Base-by-base conservation (phyloP, 2,329 filamentous ascomycete species). In the Clarireedia hainanense region DNA sequence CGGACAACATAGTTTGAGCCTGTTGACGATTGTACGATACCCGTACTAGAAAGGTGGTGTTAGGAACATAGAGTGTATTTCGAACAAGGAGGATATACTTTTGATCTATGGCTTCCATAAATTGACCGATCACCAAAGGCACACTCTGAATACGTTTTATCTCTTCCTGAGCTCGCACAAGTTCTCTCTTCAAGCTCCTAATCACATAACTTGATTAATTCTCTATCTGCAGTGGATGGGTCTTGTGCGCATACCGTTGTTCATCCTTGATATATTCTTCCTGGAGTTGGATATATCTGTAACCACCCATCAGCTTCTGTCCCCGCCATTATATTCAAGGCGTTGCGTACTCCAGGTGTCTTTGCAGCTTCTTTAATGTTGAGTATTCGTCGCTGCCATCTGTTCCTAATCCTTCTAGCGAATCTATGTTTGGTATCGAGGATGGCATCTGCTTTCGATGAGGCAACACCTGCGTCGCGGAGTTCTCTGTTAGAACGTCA, bases 241-340 rank as follows among this genome's bases (percentile, higher is more conserved):
- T n/a, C 7, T 26, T 40, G 52, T 47, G 53, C 40, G 58, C 70
- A 55, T 74, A 88, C 87, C 89, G 86, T 77, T 99, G 94, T 79
- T 99, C 94, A 83, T 99, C 94, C 78, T 99, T 99, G 84, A 99
- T 99, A 75, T 99, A 99, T 73, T 99, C 94, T 75, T 99, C 94
- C 76, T 99, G 94, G 66, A 99, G 81, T 74, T 96, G 90, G 71
- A 97, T 96, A 73, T 95, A 89, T 72, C 86, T 90, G 27, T 43
- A 20, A 65, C 62, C 56, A 61, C 58, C 40, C 45, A 58, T 68
- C 61, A 73, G 69, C 59, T 47, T 49, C 3, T 37, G 17, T 12
- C 6, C n/a, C 24, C 9, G 14, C 12, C 17, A 20, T 15, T 27
- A 14, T 5, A 12, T 42, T 48, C 50, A 34, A 52, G 4, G 9